Evolutionary conservation across 2,329 filamentous ascomycete genomes (phyloP), one percentile per base, ranked within the genome.

Genomic region (Fusarium tricinctum): DNA sequence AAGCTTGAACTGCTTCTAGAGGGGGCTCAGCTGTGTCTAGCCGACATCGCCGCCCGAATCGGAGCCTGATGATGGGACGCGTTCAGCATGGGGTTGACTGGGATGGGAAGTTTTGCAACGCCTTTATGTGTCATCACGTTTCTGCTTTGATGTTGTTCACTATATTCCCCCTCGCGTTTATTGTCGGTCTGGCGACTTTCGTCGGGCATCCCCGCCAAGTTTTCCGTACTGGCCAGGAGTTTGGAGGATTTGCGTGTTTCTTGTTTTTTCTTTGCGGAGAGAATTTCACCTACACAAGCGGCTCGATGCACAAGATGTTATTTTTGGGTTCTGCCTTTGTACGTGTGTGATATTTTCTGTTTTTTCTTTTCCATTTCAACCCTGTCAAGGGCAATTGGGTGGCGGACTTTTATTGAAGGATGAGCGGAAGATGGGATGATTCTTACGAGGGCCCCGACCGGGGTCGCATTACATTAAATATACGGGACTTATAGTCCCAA

Each of bases 1-100:
- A 75, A 94, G 92, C 72, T 86, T 99, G 80, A 98, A 97, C 84
- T 99, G 96, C 87, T 99, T 99, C 85, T 97, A 93, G 81, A 64
- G 55, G 73, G 66, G 73, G 71, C 68, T 73, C 51, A 67, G 66
- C 68, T 68, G 71, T 63, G 55, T 69, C 48, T 60, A 59, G 54
- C 56, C 44, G 65, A 52, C 35, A 39, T 49, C 59, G 52, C 53
- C 47, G 56, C 48, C 53, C 12, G n/a, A 20, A 35, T 32, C 53
- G 47, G 58, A 69, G 56, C 39, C 32, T 20, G 46, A 70, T 71
- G 23, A 45, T 22, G 40, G 47, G 44, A 39, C 44, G 42, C 49
- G 46, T 45, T 63, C 51, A 39, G 53, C 45, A 55, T 47, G 64
- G 55, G 49, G 53, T 54, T 51, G 65, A 67, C 58, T 50, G 60